These are phyloP conservation scores for Hypomyces rosellus DNA, from an alignment of 2,329 filamentous ascomycete genomes.

Conservation along the genomic window DNA sequence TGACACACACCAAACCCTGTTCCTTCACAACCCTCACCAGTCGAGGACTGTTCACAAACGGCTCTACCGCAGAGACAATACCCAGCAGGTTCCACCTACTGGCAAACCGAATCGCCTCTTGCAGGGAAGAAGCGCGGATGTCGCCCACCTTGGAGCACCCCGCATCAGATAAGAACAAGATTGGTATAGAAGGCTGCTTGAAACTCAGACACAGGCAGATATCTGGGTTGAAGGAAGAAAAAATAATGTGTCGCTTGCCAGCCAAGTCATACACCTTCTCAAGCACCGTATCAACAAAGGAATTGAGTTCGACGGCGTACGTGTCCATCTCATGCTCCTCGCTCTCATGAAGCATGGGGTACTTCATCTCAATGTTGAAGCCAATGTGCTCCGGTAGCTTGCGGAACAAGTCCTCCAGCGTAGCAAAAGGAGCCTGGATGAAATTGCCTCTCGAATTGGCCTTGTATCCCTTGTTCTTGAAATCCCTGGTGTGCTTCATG, in stretches of 20 bases:
- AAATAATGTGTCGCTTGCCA: conserved; percentile 82
- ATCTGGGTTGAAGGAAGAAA: conserved; percentile 96
- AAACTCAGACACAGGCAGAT: conserved; percentile 90
- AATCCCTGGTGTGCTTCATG: conserved; percentile 96
- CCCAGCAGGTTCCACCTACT: conserved; percentile 91
- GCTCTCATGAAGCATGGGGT: conserved; percentile 93
- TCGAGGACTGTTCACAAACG: conserved; percentile 80
- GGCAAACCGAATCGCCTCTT: conserved; percentile 93
- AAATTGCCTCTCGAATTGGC: conserved; percentile 90
- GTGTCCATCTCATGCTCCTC: conserved; percentile 96
- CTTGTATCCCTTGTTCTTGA: conserved; percentile 92
- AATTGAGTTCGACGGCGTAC: conserved; percentile 92
- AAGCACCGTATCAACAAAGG: conserved; percentile 90
- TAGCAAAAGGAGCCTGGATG: conserved; percentile 94
- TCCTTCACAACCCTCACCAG: conserved; percentile 92
- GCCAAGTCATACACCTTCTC: conserved; percentile 83
- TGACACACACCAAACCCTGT: conserved; percentile 87
- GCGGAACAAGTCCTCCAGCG: conserved; percentile 85
- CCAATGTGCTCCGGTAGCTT: conserved; percentile 76
- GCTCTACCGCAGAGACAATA: conserved; percentile 82
- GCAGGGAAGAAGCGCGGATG: conserved; percentile 81
- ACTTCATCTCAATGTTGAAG: conserved; percentile 99
- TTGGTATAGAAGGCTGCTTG: conserved; percentile 95
- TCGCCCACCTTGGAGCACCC: conserved; percentile 78
- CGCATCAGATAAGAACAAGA: conserved; percentile 89